Evolutionary conservation across 2,329 filamentous ascomycete genomes (phyloP).

Genomic region (Alternaria alternata): DNA sequence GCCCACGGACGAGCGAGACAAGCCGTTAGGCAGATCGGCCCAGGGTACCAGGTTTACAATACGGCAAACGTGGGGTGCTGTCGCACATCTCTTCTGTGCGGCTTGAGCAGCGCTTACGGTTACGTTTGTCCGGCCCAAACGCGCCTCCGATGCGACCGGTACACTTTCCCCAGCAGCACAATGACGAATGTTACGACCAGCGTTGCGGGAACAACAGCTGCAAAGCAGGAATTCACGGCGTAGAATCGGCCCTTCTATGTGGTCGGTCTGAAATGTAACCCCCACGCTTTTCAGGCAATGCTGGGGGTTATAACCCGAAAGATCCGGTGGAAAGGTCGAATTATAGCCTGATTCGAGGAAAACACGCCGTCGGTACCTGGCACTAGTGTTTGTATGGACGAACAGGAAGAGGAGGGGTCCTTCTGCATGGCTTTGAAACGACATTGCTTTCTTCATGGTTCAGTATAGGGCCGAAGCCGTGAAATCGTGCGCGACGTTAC

Average conservation of each 20-base stretch:
- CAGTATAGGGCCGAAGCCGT: not conserved
- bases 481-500: not conserved
- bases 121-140: constrained; percentile 7
- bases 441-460: constrained; percentile 2
- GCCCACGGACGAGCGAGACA: constrained; percentile 4
- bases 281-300: constrained; percentile 8
- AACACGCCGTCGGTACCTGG: constrained; percentile 8
- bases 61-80: constrained; percentile 14
- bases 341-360: constrained; percentile 11
- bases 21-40: constrained; percentile 16
- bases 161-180: constrained; percentile 10
- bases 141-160: constrained; percentile 8
- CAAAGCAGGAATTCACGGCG: not conserved
- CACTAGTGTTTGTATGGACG: constrained; percentile 3
- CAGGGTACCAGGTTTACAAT: constrained; percentile 16
- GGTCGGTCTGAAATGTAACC: constrained; percentile 1
- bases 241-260: constrained; percentile 9
- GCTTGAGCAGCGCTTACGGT: constrained; percentile 6
- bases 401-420: not conserved
- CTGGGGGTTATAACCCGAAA: not conserved
- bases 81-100: not conserved
- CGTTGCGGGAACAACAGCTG: constrained; percentile 2
- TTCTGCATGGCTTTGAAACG: not conserved
- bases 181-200: constrained; percentile 14
- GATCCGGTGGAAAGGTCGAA: constrained; percentile 6